Evolutionary conservation across 78 protist species (phyloP).

Genomic region (Dictyostelium intermedium): DNA sequence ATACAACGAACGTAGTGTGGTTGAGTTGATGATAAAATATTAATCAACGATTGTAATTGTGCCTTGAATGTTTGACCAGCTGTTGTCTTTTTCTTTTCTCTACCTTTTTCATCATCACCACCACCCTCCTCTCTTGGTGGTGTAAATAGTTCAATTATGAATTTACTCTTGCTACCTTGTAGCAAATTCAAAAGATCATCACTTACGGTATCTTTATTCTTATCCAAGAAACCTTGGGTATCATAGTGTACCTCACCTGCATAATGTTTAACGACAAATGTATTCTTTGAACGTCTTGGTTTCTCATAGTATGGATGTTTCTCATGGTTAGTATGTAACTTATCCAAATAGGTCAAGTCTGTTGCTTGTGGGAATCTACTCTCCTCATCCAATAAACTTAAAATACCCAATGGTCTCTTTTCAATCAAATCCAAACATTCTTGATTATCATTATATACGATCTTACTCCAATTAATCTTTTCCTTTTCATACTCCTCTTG

Average conservation of each 20-base stretch:
- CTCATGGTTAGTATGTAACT: slow-evolving; percentile 53
- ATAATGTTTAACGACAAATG: slow-evolving; percentile 84
- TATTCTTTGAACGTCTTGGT: slow-evolving; percentile 69
- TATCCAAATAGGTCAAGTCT: slow-evolving; percentile 50
- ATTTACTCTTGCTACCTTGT: slow-evolving; percentile 52
- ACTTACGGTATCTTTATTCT: slow-evolving; percentile 88
- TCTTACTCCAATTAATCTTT: slow-evolving; percentile 82
- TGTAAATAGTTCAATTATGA: slow-evolving; percentile 59
- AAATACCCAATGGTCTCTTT: slow-evolving; percentile 85
- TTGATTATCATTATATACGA: slow-evolving; percentile 82
- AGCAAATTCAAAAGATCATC: slow-evolving; percentile 82
- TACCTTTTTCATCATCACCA: slow-evolving; percentile 59
- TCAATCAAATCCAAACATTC: slow-evolving; percentile 87
- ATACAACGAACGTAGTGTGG: slow-evolving; percentile 96
- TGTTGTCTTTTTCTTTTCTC: slow-evolving; percentile 85
- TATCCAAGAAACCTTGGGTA: slow-evolving; percentile 81
- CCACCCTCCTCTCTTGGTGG: slow-evolving; percentile 1
- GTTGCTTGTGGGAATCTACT: slow-evolving; percentile 85
- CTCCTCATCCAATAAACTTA: slow-evolving; percentile 90
- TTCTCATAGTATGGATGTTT: slow-evolving; percentile 74
- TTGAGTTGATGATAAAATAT: slow-evolving; percentile 73
- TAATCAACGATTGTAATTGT: slow-evolving; percentile 80
- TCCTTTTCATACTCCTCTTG: slow-evolving; percentile 91
- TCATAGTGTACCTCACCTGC: slow-evolving; percentile 90
- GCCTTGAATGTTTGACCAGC: slow-evolving; percentile 84